Evolutionary conservation across 257 asterid species (phyloP), one percentile per base, ranked within the genome.

Genomic region (Knoxia roxburghii): DNA sequence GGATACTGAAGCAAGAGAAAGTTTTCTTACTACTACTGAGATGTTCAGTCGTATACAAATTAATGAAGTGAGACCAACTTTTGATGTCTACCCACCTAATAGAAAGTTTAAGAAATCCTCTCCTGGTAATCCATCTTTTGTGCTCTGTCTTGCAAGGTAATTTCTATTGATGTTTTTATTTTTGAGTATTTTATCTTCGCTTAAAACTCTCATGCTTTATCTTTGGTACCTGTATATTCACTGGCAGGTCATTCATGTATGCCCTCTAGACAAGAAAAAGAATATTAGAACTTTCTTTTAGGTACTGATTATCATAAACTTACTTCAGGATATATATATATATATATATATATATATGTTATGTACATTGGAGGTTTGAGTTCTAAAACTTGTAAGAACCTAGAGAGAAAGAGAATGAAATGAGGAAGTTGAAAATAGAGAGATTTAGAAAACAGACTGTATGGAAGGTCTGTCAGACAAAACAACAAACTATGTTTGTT

Each of bases 71-170:
- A 82, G 77, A 78, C 95, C 90, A 52, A 57, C 79, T 41, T 88
- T 82, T 74, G 87, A 82, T 66, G 91, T 88, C 72, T 90, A 83
- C 81, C 76, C 80, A 73, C 97, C 97, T 40, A 82, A 85, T 79
- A 78, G 90, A 90, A 88, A 79, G 81, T 93, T 93, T 68, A 86
- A 74, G 74, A 93, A 93, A 82, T 88, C 97, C 62, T 78, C 86
- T 62, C 89, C 96, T 0, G 95, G 94, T 23, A 71, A 68, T 67
- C 95, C 97, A 11, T 73, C 78, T 57, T 90, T 85, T 65, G 67
- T 78, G 52, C 84, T 90, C 68, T 85, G 90, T 74, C 77, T 81
- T 53, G 64, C 87, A 57, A 76, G 99, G 99, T 90, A 84, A 74
- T 39, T 57, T 13, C 10, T 15, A 20, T 35, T 20, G 3, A 48